phyloP scores from a whole-genome alignment of 176 grass and related monocot species.

The Echinochloa phyllopogon region DNA sequence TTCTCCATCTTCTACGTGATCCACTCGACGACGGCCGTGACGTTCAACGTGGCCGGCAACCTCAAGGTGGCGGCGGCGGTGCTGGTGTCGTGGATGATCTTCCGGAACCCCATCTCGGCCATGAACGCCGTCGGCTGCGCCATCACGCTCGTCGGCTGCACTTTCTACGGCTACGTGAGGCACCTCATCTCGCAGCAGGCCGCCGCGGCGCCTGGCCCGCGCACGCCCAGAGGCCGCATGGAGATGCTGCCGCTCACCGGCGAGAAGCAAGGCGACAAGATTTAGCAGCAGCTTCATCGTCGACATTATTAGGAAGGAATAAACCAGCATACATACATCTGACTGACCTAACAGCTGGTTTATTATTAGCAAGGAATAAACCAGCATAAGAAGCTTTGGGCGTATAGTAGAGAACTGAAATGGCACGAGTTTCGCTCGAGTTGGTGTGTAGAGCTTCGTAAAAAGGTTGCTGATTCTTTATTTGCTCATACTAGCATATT shows the following conservation, averaged over 20 bases:
- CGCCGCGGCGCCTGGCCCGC: slow-evolving; percentile 35
- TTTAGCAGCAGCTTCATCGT: slow-evolving; percentile 29
- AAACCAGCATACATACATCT: slow-evolving; percentile 25
- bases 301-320: slow-evolving; percentile 23
- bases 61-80: slow-evolving; percentile 90
- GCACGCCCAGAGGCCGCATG: slow-evolving; percentile 62
- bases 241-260: slow-evolving; percentile 84
- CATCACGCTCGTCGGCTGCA: slow-evolving; percentile 79
- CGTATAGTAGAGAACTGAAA: neutral
- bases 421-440: neutral
- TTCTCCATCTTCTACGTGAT: slow-evolving; percentile 89
- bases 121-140: slow-evolving; percentile 87
- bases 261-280: slow-evolving; percentile 76
- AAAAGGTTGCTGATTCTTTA: slow-evolving; percentile 1
- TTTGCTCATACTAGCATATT: neutral
- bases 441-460: neutral
- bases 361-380: no score
- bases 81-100: slow-evolving; percentile 90
- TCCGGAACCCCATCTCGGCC: slow-evolving; percentile 87
- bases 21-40: slow-evolving; percentile 77
- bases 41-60: slow-evolving; percentile 82
- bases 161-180: slow-evolving; percentile 94
- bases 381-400: neutral
- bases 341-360: neutral
- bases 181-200: slow-evolving; percentile 72